A percentile compares a stretch with the other conserved stretches of the same genome.
Evolutionary conservation across 139 green algal genomes (phyloP).

Genomic region (Mesostigma viride): DNA sequence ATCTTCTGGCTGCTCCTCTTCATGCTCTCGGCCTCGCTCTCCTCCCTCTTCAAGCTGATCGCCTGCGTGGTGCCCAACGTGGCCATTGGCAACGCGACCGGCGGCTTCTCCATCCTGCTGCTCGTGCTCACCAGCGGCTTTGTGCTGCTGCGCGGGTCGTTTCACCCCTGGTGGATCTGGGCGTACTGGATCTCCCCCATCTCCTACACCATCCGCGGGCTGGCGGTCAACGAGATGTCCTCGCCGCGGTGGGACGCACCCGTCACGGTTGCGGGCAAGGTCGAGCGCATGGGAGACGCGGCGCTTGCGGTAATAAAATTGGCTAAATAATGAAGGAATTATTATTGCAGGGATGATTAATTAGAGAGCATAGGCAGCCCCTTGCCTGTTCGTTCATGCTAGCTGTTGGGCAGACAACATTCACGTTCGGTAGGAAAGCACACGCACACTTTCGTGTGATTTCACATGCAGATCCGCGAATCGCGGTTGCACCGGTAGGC

Average conservation of each 20-base stretch:
- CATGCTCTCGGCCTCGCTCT: not conserved
- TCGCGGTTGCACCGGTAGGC: too few species aligned
- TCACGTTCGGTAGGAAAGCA: too few species aligned
- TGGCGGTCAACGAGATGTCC: slow-evolving; percentile 55
- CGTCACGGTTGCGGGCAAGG: too few species aligned
- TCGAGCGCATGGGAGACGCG: too few species aligned
- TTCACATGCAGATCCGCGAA: too few species aligned
- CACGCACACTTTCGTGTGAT: too few species aligned
- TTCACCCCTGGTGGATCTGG: slow-evolving; percentile 39
- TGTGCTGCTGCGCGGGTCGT: not conserved
- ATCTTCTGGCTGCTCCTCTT: not conserved
- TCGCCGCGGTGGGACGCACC: slow-evolving; percentile 33
- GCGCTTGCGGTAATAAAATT: too few species aligned
- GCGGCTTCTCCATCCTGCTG: not conserved
- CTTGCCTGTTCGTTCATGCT: not conserved
- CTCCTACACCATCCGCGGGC: slow-evolving; percentile 41
- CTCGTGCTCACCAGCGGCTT: not conserved
- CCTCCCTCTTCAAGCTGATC: not conserved
- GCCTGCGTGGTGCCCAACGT: not conserved
- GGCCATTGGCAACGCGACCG: not conserved
- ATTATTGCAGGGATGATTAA: too few species aligned
- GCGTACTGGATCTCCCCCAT: slow-evolving; percentile 50
- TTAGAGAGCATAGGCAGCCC: too few species aligned
- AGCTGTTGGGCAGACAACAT: too few species aligned
- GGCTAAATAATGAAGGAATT: too few species aligned